phyloP scores from a whole-genome alignment of 169 alveolate species.

The Cryptosporidium meleagridis region DNA sequence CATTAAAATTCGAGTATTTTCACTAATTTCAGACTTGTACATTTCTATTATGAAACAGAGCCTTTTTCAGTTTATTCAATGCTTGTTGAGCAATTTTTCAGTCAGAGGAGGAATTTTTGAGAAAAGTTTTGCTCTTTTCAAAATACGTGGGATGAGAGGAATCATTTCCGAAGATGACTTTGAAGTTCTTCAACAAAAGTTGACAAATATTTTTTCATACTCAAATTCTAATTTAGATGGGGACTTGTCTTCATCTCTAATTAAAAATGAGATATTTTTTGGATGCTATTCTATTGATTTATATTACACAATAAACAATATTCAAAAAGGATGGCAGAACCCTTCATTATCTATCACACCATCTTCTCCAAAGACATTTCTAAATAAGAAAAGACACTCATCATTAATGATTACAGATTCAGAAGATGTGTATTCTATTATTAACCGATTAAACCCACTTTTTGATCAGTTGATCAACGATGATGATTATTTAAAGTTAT shows the following conservation, averaged over 20 bases:
- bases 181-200: constrained; percentile 44
- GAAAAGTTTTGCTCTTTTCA: constrained; percentile 47
- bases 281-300: constrained; percentile 68
- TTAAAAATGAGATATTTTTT: constrained; percentile 59
- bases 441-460: constrained; percentile 34
- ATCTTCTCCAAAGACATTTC: constrained; percentile 36
- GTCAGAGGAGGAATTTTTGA: constrained; percentile 58
- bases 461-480: constrained; percentile 39
- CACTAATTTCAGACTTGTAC: constrained; percentile 35
- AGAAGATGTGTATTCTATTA: constrained; percentile 36
- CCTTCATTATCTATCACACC: constrained; percentile 52
- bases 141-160: constrained; percentile 43
- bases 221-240: constrained; percentile 1
- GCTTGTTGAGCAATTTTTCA: constrained; percentile 27
- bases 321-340: constrained; percentile 51
- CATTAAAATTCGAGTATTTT: constrained; percentile 25
- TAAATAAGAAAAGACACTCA: constrained; percentile 49
- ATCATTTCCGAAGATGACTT: constrained; percentile 35
- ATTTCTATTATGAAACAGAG: constrained; percentile 36
- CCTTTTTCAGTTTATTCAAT: constrained; percentile 35
- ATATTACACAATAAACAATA: constrained; percentile 35
- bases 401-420: constrained; percentile 58
- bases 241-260: neutral
- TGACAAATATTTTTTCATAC: constrained; percentile 16
- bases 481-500: constrained; percentile 23